Percentiles rank a stretch among this genome's conserved stretches.
These are phyloP conservation scores for Aegilops tauschii DNA, from an alignment of 176 grass and related monocot species.

Conservation along the genomic window DNA sequence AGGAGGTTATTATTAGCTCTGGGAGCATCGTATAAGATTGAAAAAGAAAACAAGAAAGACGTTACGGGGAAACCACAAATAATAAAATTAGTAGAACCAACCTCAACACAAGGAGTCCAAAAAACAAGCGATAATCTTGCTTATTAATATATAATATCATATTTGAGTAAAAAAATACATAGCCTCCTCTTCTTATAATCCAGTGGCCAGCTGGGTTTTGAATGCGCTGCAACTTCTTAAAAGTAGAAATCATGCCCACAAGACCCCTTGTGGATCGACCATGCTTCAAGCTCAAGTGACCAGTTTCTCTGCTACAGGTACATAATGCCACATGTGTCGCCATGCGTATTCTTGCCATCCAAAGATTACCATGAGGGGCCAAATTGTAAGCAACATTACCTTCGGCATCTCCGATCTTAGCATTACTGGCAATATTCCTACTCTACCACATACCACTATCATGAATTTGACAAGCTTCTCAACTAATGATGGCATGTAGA, in stretches of 20 bases:
- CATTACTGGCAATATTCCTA: conserved; percentile 7
- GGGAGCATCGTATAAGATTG: neutral
- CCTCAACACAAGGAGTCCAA: neutral
- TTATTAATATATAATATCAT: neutral
- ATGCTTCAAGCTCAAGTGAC: neutral
- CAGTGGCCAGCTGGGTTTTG: neutral
- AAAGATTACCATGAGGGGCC: conserved; percentile 33
- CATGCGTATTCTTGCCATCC: conserved; percentile 23
- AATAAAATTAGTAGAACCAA: neutral
- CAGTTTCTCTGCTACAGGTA: neutral
- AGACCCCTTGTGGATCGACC: neutral
- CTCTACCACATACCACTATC: neutral
- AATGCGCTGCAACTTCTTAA: neutral
- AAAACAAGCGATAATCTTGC: neutral
- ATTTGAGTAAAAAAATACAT: neutral
- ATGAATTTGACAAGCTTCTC: neutral
- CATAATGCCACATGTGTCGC: neutral
- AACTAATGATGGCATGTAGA: neutral
- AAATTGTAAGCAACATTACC: conserved; percentile 10
- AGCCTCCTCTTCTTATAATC: neutral
- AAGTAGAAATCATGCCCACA: neutral
- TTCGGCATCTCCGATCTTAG: conserved; percentile 25
- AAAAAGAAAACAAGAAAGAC: neutral
- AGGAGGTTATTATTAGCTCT: no score
- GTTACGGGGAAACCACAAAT: neutral